These are phyloP conservation scores for Colletotrichum nymphaeae DNA, from an alignment of 2,329 filamentous ascomycete species.

Conservation along the genomic window DNA sequence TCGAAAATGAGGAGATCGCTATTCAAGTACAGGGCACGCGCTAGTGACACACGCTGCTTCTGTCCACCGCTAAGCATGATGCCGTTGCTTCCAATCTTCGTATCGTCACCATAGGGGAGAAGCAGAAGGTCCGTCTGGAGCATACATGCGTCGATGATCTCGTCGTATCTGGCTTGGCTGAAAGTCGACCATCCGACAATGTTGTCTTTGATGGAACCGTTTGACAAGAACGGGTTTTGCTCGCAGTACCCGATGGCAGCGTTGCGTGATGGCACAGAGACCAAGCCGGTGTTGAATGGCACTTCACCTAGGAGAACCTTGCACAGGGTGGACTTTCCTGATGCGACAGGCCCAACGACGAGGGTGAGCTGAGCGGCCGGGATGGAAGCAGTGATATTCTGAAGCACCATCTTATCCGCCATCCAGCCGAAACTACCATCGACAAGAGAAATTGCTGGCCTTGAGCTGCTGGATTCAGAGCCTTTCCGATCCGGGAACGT, in stretches of 20 bases:
- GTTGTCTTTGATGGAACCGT: constrained; percentile 40
- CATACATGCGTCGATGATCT: constrained; percentile 38
- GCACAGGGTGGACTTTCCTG: constrained; percentile 54
- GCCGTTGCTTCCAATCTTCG: constrained; percentile 46
- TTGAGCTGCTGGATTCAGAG: not conserved
- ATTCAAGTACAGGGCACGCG: constrained; percentile 40
- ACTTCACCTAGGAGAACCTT: constrained; percentile 49
- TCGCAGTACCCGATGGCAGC: constrained; percentile 46
- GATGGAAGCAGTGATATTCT: constrained; percentile 46
- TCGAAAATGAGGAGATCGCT: constrained; percentile 44
- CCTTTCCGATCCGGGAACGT: not conserved
- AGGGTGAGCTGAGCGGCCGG: constrained; percentile 47
- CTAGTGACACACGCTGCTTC: constrained; percentile 43
- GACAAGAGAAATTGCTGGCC: constrained; percentile 11
- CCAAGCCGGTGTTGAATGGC: constrained; percentile 37
- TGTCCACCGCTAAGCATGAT: constrained; percentile 49
- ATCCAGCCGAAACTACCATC: constrained; percentile 48
- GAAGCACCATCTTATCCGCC: constrained; percentile 41
- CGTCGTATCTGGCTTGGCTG: constrained; percentile 37
- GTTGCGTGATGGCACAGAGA: constrained; percentile 25
- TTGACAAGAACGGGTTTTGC: constrained; percentile 42
- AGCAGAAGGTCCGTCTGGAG: constrained; percentile 35
- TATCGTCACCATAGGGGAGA: constrained; percentile 45
- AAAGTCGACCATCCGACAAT: constrained; percentile 38
- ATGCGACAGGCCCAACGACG: constrained; percentile 52